phyloP scores from a whole-genome alignment of 768 basidiomycete species.

The Rossbeevera mucosa region DNA sequence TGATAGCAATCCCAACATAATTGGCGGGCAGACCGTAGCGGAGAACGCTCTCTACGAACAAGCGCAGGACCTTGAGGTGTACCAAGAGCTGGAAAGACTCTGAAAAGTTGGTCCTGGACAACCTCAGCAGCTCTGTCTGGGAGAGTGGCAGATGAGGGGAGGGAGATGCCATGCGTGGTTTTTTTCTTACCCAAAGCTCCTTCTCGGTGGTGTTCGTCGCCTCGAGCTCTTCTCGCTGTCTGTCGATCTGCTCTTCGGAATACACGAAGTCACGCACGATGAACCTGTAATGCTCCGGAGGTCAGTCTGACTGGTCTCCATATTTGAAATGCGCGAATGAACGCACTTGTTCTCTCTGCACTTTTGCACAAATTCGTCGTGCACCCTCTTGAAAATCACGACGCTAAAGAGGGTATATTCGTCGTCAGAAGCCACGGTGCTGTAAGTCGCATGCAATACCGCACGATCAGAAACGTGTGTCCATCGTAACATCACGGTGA shows the following conservation, averaged over 20 bases:
- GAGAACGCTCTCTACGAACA: constrained; percentile 93
- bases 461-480: constrained; percentile 21
- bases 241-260: constrained; percentile 75
- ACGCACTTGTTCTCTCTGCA: constrained; percentile 91
- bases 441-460: constrained; percentile 27
- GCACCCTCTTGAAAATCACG: constrained; percentile 84
- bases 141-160: not conserved
- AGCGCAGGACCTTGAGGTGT: constrained; percentile 85
- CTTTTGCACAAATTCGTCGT: constrained; percentile 90
- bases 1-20: constrained; percentile 77
- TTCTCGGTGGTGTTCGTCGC: constrained; percentile 84
- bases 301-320: constrained; percentile 2
- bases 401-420: constrained; percentile 85
- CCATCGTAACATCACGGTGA: constrained; percentile 14
- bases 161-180: not conserved
- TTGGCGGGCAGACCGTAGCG: constrained; percentile 93
- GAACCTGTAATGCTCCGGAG: constrained; percentile 51
- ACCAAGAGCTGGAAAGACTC: constrained; percentile 93
- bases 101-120: constrained; percentile 93
- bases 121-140: constrained; percentile 85
- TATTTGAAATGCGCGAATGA: not conserved
- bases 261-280: constrained; percentile 92
- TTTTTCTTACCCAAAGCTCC: constrained; percentile 85
- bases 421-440: constrained; percentile 75
- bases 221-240: constrained; percentile 77